These are phyloP conservation scores for Purpureocillium takamizusanense DNA, from an alignment of 2,329 filamentous ascomycete genomes.

Conservation along the genomic window DNA sequence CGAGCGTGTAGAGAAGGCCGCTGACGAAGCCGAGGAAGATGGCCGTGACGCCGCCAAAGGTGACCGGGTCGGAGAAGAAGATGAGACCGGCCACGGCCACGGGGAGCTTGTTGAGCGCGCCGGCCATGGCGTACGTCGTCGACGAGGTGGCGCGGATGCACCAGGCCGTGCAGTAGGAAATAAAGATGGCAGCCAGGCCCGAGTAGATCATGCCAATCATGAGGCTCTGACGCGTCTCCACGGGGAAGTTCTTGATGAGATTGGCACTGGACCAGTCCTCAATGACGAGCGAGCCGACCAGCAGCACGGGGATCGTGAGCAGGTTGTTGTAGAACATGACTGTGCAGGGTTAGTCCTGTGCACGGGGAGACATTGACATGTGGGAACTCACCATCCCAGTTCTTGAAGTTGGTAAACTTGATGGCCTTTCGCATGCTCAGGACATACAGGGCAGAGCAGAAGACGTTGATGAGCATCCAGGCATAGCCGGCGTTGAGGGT, in stretches of 20 bases:
- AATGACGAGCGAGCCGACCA: slow-evolving; percentile 69
- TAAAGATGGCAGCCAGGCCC: slow-evolving; percentile 87
- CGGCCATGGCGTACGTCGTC: slow-evolving; percentile 98
- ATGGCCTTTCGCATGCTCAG: slow-evolving; percentile 96
- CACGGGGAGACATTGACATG: not conserved
- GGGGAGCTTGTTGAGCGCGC: slow-evolving; percentile 94
- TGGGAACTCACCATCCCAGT: slow-evolving; percentile 82
- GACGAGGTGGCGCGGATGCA: slow-evolving; percentile 96
- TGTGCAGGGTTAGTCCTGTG: slow-evolving; percentile 32
- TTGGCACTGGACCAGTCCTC: slow-evolving; percentile 92
- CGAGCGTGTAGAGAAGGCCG: slow-evolving; percentile 73
- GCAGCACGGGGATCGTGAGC: slow-evolving; percentile 84
- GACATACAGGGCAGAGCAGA: slow-evolving; percentile 85
- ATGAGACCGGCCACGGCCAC: slow-evolving; percentile 86
- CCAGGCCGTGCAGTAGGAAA: slow-evolving; percentile 99
- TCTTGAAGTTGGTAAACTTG: slow-evolving; percentile 99
- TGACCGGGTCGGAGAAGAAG: slow-evolving; percentile 93
- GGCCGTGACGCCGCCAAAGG: slow-evolving; percentile 82
- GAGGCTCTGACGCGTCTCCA: slow-evolving; percentile 68
- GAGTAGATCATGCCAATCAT: slow-evolving; percentile 89
- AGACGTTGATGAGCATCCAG: slow-evolving; percentile 96
- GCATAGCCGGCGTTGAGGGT: slow-evolving; percentile 91
- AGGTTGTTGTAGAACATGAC: slow-evolving; percentile 99
- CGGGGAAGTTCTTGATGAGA: slow-evolving; percentile 78
- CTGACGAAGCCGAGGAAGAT: slow-evolving; percentile 88